Conservation (phyloP, 495 filamentous ascomycete species). For the Hypomontagnella monticulosa region DNA sequence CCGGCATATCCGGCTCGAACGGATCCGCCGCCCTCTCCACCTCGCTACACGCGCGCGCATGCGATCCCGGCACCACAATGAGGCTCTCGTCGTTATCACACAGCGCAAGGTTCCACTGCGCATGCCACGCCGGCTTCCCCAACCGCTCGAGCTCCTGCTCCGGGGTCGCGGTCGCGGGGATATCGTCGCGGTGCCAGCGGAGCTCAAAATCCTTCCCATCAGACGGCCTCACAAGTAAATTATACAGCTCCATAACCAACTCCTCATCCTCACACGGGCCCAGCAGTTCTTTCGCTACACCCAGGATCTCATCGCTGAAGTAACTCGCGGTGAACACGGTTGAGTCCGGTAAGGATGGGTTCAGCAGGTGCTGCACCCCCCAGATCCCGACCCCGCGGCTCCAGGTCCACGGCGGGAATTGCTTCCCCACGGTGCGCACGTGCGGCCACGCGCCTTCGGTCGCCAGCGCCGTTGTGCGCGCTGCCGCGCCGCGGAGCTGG, state of each 20-base stretch:
- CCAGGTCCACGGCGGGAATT: constrained; percentile 79
- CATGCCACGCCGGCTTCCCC: constrained; percentile 64
- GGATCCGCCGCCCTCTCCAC: constrained; percentile 69
- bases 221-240: constrained; percentile 76
- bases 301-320: constrained; percentile 69
- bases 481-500: constrained; percentile 63
- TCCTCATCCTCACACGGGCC: constrained; percentile 45
- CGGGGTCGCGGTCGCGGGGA: constrained; percentile 63
- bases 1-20: constrained; percentile 65
- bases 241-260: constrained; percentile 82
- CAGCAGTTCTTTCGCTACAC: constrained; percentile 66
- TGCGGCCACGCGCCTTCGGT: constrained; percentile 75
- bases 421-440: constrained; percentile 83
- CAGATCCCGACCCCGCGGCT: constrained; percentile 73
- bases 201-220: constrained; percentile 66
- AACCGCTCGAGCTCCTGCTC: constrained; percentile 64
- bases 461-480: constrained; percentile 63
- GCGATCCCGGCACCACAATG: constrained; percentile 76
- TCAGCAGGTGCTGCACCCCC: constrained; percentile 85
- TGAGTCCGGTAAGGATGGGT: constrained; percentile 69
- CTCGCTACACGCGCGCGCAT: constrained; percentile 71
- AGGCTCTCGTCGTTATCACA: constrained; percentile 69
- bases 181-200: constrained; percentile 83
- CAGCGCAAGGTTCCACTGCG: constrained; percentile 83
- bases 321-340: constrained; percentile 68